These are phyloP conservation scores for Trichoderma simmonsii DNA, from an alignment of 2,329 filamentous ascomycete genomes.

Conservation along the genomic window DNA sequence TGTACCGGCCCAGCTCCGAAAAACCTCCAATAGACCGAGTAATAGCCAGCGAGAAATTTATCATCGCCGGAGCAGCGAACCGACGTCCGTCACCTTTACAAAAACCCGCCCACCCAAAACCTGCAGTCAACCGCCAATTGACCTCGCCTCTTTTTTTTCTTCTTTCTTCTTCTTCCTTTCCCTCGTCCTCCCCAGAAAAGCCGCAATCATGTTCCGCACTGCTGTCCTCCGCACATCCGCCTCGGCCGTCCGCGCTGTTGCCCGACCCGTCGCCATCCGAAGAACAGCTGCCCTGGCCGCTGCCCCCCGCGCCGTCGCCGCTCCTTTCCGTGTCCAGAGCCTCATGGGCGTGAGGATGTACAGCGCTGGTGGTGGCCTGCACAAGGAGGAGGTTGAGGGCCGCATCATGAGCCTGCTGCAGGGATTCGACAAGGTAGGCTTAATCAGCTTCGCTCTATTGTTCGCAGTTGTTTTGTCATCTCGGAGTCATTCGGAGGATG, in stretches of 20 bases:
- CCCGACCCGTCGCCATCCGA: constrained; percentile 52
- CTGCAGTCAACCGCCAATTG: constrained; percentile 15
- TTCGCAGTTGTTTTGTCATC: constrained; percentile 17
- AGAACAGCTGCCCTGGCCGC: constrained; percentile 54
- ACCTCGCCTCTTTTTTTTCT: background rate
- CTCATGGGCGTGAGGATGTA: constrained; percentile 78
- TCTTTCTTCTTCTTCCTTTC: background rate
- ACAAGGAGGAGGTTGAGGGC: constrained; percentile 81
- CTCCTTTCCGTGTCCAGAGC: constrained; percentile 46
- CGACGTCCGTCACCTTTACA: background rate
- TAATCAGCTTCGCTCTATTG: background rate
- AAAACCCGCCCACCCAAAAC: constrained; percentile 15
- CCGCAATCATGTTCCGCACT: constrained; percentile 75
- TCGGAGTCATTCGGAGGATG: background rate
- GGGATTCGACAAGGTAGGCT: constrained; percentile 83
- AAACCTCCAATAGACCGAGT: constrained; percentile 26
- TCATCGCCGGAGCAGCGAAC: constrained; percentile 30
- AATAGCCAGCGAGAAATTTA: constrained; percentile 45
- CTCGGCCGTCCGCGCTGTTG: constrained; percentile 50
- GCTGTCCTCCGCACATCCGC: constrained; percentile 70
- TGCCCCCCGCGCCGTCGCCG: constrained; percentile 48
- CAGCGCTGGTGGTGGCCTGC: constrained; percentile 74
- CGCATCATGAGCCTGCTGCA: constrained; percentile 89
- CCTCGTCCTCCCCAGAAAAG: no score
- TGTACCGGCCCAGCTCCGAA: constrained; percentile 27